A percentile compares a stretch with the other conserved stretches of the same genome.
These are phyloP conservation scores for Dichotomocladium elegans DNA, from an alignment of 371 early-diverging fungal species.

Conservation along the genomic window DNA sequence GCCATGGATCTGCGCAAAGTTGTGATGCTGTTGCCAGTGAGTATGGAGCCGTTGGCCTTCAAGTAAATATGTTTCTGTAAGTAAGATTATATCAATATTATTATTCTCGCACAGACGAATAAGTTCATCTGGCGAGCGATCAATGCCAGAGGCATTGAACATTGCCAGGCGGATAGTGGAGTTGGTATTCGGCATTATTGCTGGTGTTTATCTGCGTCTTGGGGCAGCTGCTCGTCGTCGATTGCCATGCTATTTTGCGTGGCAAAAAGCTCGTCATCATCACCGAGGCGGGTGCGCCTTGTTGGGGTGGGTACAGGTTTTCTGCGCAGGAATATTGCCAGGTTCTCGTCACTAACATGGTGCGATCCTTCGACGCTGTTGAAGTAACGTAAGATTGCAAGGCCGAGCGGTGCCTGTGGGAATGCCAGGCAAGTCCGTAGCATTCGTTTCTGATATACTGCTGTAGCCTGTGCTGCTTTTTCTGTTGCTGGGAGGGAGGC, in stretches of 20 bases:
- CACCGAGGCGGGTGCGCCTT: neutral
- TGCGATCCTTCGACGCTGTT: neutral
- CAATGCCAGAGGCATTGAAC: neutral
- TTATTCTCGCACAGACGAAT: neutral
- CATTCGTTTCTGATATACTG: neutral
- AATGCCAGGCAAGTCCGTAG: neutral
- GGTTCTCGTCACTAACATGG: neutral
- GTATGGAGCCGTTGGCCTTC: neutral
- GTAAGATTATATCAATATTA: neutral
- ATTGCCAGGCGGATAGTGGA: no score
- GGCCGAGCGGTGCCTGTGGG: neutral
- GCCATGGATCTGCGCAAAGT: neutral
- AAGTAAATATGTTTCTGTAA: neutral
- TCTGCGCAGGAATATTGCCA: neutral
- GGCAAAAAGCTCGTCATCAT: neutral
- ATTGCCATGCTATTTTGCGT: neutral
- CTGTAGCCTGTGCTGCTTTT: neutral
- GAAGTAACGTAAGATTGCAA: neutral
- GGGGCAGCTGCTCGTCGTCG: neutral
- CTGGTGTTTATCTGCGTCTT: neutral
- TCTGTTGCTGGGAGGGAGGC: neutral
- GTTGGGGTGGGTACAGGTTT: neutral
- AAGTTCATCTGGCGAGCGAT: neutral
- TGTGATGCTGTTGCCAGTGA: neutral
- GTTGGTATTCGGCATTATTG: neutral